Base-by-base conservation (phyloP, 2,329 filamentous ascomycete genomes). In the Emmonsia crescens region DNA sequence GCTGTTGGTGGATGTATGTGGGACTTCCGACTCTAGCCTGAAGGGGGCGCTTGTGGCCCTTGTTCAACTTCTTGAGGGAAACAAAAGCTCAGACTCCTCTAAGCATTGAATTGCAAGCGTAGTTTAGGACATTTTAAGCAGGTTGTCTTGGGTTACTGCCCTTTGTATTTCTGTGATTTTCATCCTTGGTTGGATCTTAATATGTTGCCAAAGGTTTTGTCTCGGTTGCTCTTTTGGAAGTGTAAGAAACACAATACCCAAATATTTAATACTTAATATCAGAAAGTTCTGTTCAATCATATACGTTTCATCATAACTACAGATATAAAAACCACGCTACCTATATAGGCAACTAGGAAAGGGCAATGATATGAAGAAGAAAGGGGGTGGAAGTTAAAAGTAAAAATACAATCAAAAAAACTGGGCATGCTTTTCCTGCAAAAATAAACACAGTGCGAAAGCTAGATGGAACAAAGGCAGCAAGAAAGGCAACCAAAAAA, bases 31-130 rank as follows among this genome's bases (percentile, higher is more conserved):
- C 36, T 69, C 69, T 48, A 73, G 67, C 1, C 59, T 76, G n/a
- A 75, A 74, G 65, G 68, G 73, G 1, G 70, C 74, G 19, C 67
- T 76, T 16, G 67, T 71, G 42, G 73, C 75, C 24, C 63, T 76
- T n/a, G 70, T 68, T 5, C 71, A 75, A 62, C 72, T 75, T 10
- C 71, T 76, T 21, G 74, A 76, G 63, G 66, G 66, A 14, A 73
- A 72, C 44, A 65, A 46, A 27, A 48, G n/a, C 9, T 19, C 24
- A 9, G 56, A 31, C 8, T 5, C 56, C 2, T 46, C 40, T 10
- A 4, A 10, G 12, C 12, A 14, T 9, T 46, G 27, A 33, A 31
- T 14, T 29, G 12, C 3, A 21, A 10, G 3, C 36, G 19, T 31
- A 14, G 9, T 57, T 46, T 38, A 14, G 33, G 33, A 8, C n/a